Evolutionary conservation across 2,329 filamentous ascomycete genomes (phyloP).

Genomic region (Hysterium pulicare): DNA sequence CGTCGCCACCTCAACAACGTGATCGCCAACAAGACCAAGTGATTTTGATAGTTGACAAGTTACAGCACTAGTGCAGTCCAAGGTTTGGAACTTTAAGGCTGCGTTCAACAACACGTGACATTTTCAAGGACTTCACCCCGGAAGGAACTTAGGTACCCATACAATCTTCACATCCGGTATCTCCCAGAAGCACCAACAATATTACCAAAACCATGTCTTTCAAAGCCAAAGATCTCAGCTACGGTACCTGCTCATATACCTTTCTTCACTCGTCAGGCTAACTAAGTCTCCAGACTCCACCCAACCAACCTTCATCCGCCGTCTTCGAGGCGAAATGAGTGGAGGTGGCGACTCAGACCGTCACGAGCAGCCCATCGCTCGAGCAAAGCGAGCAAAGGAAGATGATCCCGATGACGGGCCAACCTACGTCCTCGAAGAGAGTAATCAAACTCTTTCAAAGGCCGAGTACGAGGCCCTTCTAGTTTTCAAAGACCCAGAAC

Average conservation of each 20-base stretch:
- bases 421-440: constrained; percentile 69
- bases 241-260: constrained; percentile 44
- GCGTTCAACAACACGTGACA: constrained; percentile 12
- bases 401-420: constrained; percentile 75
- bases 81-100: background rate
- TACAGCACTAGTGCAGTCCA: background rate
- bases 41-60: too few relatives aligned
- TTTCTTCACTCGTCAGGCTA: too few relatives aligned
- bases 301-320: constrained; percentile 46
- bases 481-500: constrained; percentile 16
- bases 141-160: too few relatives aligned
- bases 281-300: too few relatives aligned
- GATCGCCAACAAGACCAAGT: too few relatives aligned
- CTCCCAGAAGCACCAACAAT: constrained; percentile 3
- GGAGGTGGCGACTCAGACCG: constrained; percentile 43
- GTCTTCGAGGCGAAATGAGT: constrained; percentile 53
- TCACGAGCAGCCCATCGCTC: constrained; percentile 43
- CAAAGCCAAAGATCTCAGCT: constrained; percentile 67
- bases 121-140: constrained; percentile 4
- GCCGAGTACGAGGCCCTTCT: constrained; percentile 49
- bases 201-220: constrained; percentile 53
- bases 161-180: constrained; percentile 6
- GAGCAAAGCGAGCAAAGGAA: constrained; percentile 46
- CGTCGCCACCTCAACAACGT: too few relatives aligned
- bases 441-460: constrained; percentile 58